Evolutionary conservation across 2,329 filamentous ascomycete species (phyloP), one percentile per base, ranked within the genome.

Genomic region (Phialocephala sp.): DNA sequence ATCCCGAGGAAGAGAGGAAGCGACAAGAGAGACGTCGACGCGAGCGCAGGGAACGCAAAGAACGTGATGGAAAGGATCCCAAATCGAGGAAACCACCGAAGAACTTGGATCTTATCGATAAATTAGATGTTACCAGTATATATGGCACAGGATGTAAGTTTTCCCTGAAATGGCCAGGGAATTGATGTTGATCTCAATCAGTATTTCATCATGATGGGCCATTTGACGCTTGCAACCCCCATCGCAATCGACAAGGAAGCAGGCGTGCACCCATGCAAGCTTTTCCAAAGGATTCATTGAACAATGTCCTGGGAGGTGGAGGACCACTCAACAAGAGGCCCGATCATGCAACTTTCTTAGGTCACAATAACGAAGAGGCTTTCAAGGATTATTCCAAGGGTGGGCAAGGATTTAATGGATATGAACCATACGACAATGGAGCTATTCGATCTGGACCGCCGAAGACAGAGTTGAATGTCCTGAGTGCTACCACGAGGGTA

Each of bases 141-240:
- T 97, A 97, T 76, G 94, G 95, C 64, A 92, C 91, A 73, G 94
- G 94, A 79, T 82, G 93, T 96, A 83, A 80, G 92, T 88, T 56
- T 58, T 27, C 36, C 1, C 24, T 4, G 8, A 12, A 56, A 8
- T 8, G 15, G 20, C 8, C 14, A n/a, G 15, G 36, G 32, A 6
- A 18, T 37, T 35, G 14, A 11, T 6, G 18, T 18, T 54, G 24
- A 54, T 24, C 8, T 54, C 4, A 5, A 22, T n/a, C 74, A 97
- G 93, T 97, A 72, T 97, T 98, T 80, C 95, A 99, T 75, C 95
- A 99, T 76, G 95, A 98, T 75, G 95, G 95, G 0, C 95, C 95
- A 4, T 99, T 97, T 74, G 95, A 99, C 79, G 95, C 95, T 22
- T 92, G 95, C 77, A 97, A 97, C 78, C 93, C 95, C 4, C 91